These are phyloP conservation scores for Xylariaceae sp. DNA, from an alignment of 2,329 filamentous ascomycete species.

Conservation along the genomic window DNA sequence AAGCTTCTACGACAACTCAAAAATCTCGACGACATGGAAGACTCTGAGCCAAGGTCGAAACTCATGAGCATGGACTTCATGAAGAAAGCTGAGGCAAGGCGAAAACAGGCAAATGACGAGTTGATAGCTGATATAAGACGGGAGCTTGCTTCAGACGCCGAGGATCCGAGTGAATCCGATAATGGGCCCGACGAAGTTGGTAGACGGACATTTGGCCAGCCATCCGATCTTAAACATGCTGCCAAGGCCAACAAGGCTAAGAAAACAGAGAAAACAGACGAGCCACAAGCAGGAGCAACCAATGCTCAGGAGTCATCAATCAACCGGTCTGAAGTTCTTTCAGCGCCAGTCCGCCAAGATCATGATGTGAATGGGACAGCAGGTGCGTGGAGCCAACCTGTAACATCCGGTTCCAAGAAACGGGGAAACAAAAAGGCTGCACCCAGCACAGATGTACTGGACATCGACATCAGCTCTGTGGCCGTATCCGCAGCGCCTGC, in stretches of 20 bases:
- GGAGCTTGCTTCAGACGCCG: constrained; percentile 62
- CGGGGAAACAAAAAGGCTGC: constrained; percentile 24
- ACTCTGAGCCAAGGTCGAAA: constrained; percentile 54
- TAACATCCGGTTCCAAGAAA: constrained; percentile 22
- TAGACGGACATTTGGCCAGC: constrained; percentile 61
- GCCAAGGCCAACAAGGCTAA: constrained; percentile 21
- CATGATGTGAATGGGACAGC: constrained; percentile 20
- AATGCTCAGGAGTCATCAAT: constrained; percentile 27
- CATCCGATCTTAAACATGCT: constrained; percentile 30
- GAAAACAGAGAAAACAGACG: constrained; percentile 31
- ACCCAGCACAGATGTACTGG: constrained; percentile 23
- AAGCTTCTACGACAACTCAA: constrained; percentile 46
- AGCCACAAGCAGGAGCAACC: constrained; percentile 38
- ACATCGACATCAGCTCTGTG: constrained; percentile 28
- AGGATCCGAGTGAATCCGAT: constrained; percentile 42
- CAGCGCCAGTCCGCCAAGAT: constrained; percentile 17
- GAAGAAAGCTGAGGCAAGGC: constrained; percentile 76
- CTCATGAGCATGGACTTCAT: constrained; percentile 90
- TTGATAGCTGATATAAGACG: constrained; percentile 63
- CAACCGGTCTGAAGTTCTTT: constrained; percentile 21
- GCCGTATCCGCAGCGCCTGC: constrained; percentile 21
- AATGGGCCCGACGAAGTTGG: constrained; percentile 57
- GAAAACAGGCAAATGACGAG: constrained; percentile 75
- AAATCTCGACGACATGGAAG: constrained; percentile 41
- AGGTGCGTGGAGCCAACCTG: constrained; percentile 30